These are phyloP conservation scores for Acanthamoeba lenticulata DNA, from an alignment of 208 protist genomes.

Conservation along the genomic window DNA sequence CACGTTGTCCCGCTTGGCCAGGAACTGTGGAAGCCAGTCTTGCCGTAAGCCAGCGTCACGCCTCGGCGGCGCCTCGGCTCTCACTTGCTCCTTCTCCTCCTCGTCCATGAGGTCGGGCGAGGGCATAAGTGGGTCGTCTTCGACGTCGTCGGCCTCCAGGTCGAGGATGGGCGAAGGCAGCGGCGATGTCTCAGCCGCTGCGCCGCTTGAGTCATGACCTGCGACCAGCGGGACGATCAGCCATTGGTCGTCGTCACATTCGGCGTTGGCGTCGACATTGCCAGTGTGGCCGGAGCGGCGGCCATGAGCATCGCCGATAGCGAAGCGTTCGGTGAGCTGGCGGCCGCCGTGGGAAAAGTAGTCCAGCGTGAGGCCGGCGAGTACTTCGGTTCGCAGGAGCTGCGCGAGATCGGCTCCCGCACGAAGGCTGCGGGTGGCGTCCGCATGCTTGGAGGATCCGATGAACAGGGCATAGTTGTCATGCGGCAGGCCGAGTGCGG, in stretches of 20 bases:
- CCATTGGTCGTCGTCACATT: too few species aligned
- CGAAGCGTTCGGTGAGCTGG: not conserved
- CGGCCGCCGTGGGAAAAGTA: not conserved
- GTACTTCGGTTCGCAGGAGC: not conserved
- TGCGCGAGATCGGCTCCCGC: not conserved
- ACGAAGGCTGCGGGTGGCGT: not conserved
- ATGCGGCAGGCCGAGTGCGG: not conserved
- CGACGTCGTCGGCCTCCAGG: not conserved
- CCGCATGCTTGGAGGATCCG: not conserved
- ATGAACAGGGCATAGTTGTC: constrained; percentile 7
- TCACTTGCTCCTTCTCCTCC: not conserved
- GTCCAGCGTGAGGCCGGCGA: not conserved
- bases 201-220: too few species aligned
- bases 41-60: not conserved
- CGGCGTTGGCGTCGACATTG: too few species aligned
- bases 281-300: too few species aligned
- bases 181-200: not conserved
- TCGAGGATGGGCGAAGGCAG: constrained; percentile 24
- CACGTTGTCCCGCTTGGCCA: not conserved
- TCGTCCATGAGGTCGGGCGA: constrained; percentile 13
- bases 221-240: not conserved
- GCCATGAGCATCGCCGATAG: not conserved
- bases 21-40: not conserved
- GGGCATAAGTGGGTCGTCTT: not conserved
- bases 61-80: not conserved